Base-by-base conservation (phyloP, 2,329 filamentous ascomycete genomes). In the Chaetomium olivaceum region DNA sequence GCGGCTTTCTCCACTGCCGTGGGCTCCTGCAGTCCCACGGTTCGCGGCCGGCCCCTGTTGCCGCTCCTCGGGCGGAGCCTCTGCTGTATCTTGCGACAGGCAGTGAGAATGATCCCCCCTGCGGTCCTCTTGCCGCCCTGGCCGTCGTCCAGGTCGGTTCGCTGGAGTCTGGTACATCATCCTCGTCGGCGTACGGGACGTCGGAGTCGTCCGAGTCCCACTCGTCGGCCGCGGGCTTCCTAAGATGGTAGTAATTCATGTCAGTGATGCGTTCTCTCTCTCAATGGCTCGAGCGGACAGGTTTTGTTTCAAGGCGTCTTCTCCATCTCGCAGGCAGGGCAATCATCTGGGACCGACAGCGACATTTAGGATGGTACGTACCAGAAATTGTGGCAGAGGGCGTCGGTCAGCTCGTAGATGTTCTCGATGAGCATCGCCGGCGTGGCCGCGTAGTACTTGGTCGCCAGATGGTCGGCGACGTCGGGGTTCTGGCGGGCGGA, bases 351-450 rank as follows among this genome's bases (percentile, higher is more conserved):
- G 11, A 27, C 12, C 48, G 16, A 43, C 19, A n/a, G n/a, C n/a
- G 27, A 7, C n/a, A 39, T 23, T 1, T 9, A 33, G 27, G 25
- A n/a, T 1, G n/a, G 39, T 14, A 63, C 57, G 14, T 33, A 63
- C 61, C 64, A 63, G 14, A 31, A 63, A 23, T 66, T 63, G 55
- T 66, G 50, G 52, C 61, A 63, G 50, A 66, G n/a, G 19, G 61
- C 36, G 4, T 66, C 61, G 8, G 61, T 63, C 7, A 63, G 57
- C 51, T 66, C 64, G 50, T 63, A 66, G 61, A 66, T 63, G 43
- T 46, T 63, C 51, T 27, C 61, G 21, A 61, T 33, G 51, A 63
- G 57, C 25, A 16, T 61, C 23, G 43, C 51, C 3, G 56, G 57
- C 14, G 58, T 33, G 9, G 16, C 11, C 5, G 57, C 33, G 50